A percentile compares a stretch with the other conserved stretches of the same genome.
Evolutionary conservation across 1,284 basidiomycete genomes (phyloP).

Genomic region (Rhodotorula glutinis): DNA sequence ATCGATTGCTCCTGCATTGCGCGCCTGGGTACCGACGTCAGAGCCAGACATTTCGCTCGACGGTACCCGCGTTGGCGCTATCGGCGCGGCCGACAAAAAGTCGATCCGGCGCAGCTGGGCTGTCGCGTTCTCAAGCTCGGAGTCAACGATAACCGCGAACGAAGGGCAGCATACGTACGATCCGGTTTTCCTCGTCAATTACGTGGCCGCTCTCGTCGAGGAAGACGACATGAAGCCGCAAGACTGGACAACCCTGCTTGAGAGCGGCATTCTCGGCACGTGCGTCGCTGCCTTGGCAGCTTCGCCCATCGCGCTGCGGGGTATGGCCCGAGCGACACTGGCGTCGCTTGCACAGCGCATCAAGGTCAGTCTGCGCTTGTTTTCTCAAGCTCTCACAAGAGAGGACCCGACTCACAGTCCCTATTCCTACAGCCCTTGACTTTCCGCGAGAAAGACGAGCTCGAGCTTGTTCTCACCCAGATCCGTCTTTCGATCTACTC

Average conservation of each 20-base stretch:
- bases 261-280: slow-evolving; percentile 30
- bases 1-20: slow-evolving; percentile 21
- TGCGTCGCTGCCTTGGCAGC: slow-evolving; percentile 27
- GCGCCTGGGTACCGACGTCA: slow-evolving; percentile 25
- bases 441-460: slow-evolving; percentile 37
- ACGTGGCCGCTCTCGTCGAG: slow-evolving; percentile 19
- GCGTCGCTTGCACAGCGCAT: slow-evolving; percentile 17
- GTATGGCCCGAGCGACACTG: slow-evolving; percentile 22
- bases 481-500: slow-evolving; percentile 32
- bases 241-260: slow-evolving; percentile 35
- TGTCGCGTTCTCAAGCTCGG: slow-evolving; percentile 23
- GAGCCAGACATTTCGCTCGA: slow-evolving; percentile 20
- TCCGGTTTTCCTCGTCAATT: slow-evolving; percentile 30
- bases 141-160: background rate
- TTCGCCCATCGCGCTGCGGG: slow-evolving; percentile 4
- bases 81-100: slow-evolving; percentile 10
- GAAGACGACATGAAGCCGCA: slow-evolving; percentile 34
- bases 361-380: slow-evolving; percentile 7
- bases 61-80: slow-evolving; percentile 23
- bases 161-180: slow-evolving; percentile 33
- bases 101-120: slow-evolving; percentile 27
- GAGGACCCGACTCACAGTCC: background rate
- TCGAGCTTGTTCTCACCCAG: slow-evolving; percentile 32
- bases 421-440: slow-evolving; percentile 9
- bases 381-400: background rate